phyloP scores from a whole-genome alignment of 179 eudicot species.

The Drosera spatulata region DNA sequence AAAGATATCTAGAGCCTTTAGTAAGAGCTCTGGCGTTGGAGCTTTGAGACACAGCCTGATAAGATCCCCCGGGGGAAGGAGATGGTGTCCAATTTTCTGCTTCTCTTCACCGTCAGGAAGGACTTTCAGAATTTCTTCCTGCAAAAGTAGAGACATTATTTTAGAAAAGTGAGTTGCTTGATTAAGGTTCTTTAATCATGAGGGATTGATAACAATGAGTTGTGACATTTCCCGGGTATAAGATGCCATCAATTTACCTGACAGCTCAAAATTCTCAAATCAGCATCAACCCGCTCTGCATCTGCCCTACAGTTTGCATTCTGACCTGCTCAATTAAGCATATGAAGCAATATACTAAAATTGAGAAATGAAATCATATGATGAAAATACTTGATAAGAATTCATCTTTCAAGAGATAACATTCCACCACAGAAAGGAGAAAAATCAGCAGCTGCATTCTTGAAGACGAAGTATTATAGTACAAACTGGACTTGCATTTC shows the following conservation, averaged over 20 bases:
- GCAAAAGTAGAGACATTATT: constrained; percentile 7
- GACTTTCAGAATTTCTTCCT: constrained; percentile 63
- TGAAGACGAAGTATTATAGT: too few species aligned
- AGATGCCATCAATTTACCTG: constrained; percentile 38
- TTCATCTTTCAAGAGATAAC: too few species aligned
- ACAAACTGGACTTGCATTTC: too few species aligned
- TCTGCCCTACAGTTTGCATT: constrained; percentile 33
- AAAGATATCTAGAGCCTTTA: constrained; percentile 70
- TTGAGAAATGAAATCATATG: too few species aligned
- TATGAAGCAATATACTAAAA: too few species aligned
- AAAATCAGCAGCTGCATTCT: too few species aligned
- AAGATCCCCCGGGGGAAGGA: constrained; percentile 74
- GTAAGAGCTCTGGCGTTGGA: constrained; percentile 36
- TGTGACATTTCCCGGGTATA: neutral
- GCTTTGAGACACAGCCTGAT: constrained; percentile 62
- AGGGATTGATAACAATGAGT: too few species aligned
- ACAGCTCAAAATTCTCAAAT: constrained; percentile 60
- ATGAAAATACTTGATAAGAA: too few species aligned
- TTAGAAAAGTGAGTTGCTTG: too few species aligned
- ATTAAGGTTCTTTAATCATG: too few species aligned
- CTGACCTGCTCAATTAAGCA: constrained; percentile 35
- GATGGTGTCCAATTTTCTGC: constrained; percentile 38
- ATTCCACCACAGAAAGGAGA: too few species aligned
- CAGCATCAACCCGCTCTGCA: constrained; percentile 74
- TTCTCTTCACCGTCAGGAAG: constrained; percentile 46